phyloP scores from a whole-genome alignment of 805 yeast species.

The Metschnikowia lunata region DNA sequence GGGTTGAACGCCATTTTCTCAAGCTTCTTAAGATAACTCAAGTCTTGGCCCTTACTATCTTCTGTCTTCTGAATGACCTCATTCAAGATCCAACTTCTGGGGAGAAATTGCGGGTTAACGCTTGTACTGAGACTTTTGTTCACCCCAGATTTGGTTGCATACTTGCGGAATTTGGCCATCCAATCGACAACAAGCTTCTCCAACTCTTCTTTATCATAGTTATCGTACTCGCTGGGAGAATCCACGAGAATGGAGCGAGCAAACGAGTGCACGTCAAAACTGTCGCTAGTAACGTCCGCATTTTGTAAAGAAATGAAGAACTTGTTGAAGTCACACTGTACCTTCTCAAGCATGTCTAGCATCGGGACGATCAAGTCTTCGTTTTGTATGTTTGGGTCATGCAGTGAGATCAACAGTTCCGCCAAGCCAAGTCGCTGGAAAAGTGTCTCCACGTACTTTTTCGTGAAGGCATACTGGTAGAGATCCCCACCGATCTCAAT shows the following conservation, averaged over 20 bases:
- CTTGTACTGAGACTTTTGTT: slow-evolving; percentile 41
- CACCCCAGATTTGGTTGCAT: slow-evolving; percentile 33
- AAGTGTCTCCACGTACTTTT: slow-evolving; percentile 53
- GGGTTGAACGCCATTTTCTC: slow-evolving; percentile 74
- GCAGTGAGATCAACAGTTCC: slow-evolving; percentile 28
- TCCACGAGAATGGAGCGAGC: slow-evolving; percentile 22
- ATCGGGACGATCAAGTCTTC: slow-evolving; percentile 52
- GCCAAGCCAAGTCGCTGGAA: slow-evolving; percentile 66
- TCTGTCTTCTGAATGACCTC: slow-evolving; percentile 64
- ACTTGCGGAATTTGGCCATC: slow-evolving; percentile 45
- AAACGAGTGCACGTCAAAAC: slow-evolving; percentile 11
- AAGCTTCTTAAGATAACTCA: slow-evolving; percentile 52
- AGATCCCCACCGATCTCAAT: slow-evolving; percentile 62
- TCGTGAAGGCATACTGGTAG: slow-evolving; percentile 59
- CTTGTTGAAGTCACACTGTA: slow-evolving; percentile 73
- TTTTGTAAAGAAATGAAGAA: slow-evolving; percentile 67
- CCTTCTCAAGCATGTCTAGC: slow-evolving; percentile 53
- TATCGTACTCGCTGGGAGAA: slow-evolving; percentile 14
- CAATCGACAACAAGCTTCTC: slow-evolving; percentile 43
- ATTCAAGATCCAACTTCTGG: slow-evolving; percentile 81
- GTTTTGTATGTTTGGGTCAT: slow-evolving; percentile 35
- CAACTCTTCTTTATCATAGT: slow-evolving; percentile 36
- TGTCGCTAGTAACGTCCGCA: slow-evolving; percentile 26
- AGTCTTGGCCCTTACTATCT: slow-evolving; percentile 47
- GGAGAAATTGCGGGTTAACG: slow-evolving; percentile 75